These are phyloP conservation scores for Diphasiastrum complanatum DNA, from an alignment of 83 land plant genomes.

Conservation along the genomic window DNA sequence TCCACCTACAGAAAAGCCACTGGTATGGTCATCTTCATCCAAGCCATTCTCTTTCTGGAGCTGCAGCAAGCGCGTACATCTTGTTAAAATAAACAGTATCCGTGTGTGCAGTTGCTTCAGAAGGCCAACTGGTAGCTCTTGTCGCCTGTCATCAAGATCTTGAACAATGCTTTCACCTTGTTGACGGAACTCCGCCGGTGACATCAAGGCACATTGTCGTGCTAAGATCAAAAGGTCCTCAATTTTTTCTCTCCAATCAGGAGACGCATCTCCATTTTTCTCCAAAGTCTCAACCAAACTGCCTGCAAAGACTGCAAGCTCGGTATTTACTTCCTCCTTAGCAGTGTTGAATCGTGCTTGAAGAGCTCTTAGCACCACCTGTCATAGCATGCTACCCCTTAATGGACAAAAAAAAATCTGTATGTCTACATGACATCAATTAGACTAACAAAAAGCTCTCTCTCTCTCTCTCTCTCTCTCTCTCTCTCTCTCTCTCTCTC, in stretches of 20 bases:
- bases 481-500: too few relatives aligned
- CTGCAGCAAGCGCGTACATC: slow-evolving; percentile 90
- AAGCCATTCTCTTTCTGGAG: slow-evolving; percentile 84
- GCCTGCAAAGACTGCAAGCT: slow-evolving; percentile 48
- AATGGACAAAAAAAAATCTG: slow-evolving; percentile 5
- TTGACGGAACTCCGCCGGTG: slow-evolving; percentile 80
- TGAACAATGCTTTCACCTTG: slow-evolving; percentile 96
- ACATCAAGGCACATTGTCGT: slow-evolving; percentile 66
- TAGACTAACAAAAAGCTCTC: background rate
- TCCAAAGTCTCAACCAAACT: slow-evolving; percentile 68
- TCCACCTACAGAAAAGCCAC: slow-evolving; percentile 47
- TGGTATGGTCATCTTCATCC: slow-evolving; percentile 61
- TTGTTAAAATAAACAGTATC: slow-evolving; percentile 97
- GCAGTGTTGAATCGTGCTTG: slow-evolving; percentile 65
- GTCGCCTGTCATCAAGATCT: slow-evolving; percentile 90
- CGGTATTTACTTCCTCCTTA: slow-evolving; percentile 64
- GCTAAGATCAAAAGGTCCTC: slow-evolving; percentile 87
- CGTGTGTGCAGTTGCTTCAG: slow-evolving; percentile 87
- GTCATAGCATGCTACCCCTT: slow-evolving; percentile 7
- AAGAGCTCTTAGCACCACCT: slow-evolving; percentile 62
- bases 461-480: too few relatives aligned
- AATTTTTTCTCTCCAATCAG: slow-evolving; percentile 82
- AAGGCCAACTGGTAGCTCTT: slow-evolving; percentile 74
- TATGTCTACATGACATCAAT: background rate
- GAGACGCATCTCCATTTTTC: slow-evolving; percentile 57